A percentile compares a stretch with the other conserved stretches of the same genome.
These are phyloP conservation scores for Calocybe cyanea DNA, from an alignment of 768 basidiomycete genomes.

Conservation along the genomic window DNA sequence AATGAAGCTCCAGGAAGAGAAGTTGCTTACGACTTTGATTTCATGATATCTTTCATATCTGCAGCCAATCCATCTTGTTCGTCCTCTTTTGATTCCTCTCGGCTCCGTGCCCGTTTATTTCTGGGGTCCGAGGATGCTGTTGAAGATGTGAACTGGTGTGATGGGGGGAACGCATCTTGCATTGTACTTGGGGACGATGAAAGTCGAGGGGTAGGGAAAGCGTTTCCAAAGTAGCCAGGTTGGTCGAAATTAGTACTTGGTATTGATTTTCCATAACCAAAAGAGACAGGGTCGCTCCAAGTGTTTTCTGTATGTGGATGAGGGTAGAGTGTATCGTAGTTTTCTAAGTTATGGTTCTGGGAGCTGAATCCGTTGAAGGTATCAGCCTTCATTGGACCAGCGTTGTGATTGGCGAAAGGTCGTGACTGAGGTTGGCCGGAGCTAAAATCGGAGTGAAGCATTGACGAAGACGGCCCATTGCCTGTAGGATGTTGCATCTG, in stretches of 20 bases:
- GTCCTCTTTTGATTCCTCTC: slow-evolving; percentile 30
- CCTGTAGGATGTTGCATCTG: slow-evolving; percentile 11
- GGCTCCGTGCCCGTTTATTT: slow-evolving; percentile 33
- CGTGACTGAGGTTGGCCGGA: slow-evolving; percentile 5
- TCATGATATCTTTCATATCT: slow-evolving; percentile 34
- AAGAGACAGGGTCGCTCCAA: slow-evolving; percentile 12
- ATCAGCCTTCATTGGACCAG: slow-evolving; percentile 1
- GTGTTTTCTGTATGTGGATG: slow-evolving; percentile 10
- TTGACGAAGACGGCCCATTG: slow-evolving; percentile 4
- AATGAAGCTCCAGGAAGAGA: background rate
- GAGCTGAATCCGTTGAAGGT: slow-evolving; percentile 7
- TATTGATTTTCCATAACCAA: slow-evolving; percentile 10
- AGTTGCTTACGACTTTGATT: slow-evolving; percentile 40
- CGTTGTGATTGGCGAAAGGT: slow-evolving; percentile 8
- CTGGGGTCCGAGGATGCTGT: slow-evolving; percentile 19
- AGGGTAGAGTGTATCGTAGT: slow-evolving; percentile 10
- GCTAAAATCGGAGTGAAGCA: slow-evolving; percentile 10
- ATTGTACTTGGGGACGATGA: slow-evolving; percentile 24
- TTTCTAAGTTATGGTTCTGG: slow-evolving; percentile 10
- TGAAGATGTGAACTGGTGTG: slow-evolving; percentile 19
- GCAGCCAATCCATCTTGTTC: slow-evolving; percentile 28
- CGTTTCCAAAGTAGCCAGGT: slow-evolving; percentile 11
- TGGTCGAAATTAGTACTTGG: slow-evolving; percentile 7
- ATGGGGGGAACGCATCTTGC: slow-evolving; percentile 23
- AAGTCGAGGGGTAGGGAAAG: slow-evolving; percentile 3